phyloP scores from a whole-genome alignment of 208 protist genomes.

The Acanthamoeba royreba region DNA sequence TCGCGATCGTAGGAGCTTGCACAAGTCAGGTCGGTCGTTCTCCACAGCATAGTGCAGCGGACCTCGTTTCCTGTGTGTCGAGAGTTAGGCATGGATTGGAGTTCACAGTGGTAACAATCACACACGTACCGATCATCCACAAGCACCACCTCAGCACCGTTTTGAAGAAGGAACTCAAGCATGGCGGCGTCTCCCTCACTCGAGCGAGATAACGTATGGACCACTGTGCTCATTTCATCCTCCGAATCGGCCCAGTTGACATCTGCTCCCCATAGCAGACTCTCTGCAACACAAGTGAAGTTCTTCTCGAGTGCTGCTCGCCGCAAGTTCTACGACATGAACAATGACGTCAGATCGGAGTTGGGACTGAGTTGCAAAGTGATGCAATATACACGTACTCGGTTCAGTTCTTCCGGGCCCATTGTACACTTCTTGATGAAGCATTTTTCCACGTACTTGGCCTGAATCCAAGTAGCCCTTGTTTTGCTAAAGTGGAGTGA shows the following conservation, averaged over 20 bases:
- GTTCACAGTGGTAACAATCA: too few species aligned
- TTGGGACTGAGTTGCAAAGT: too few species aligned
- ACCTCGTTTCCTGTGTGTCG: background rate
- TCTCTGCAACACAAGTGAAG: background rate
- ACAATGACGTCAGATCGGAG: too few species aligned
- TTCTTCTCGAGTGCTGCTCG: background rate
- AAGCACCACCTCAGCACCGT: background rate
- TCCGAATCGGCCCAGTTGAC: background rate
- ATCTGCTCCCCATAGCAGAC: background rate
- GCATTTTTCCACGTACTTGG: background rate
- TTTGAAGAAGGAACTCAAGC: conserved; percentile 28
- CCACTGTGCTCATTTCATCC: background rate
- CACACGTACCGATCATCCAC: background rate
- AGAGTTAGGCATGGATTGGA: too few species aligned
- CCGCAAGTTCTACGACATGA: background rate
- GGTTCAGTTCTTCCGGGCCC: background rate
- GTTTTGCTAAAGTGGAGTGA: background rate
- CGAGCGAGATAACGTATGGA: background rate
- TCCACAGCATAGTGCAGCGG: background rate
- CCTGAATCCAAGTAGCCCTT: background rate
- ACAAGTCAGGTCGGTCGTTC: background rate
- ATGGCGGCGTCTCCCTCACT: background rate
- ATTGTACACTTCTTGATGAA: background rate
- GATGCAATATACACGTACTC: too few species aligned
- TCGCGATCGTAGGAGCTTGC: background rate